Conservation (phyloP, 1,284 basidiomycete genomes). For the Fomitopsis betulina region DNA sequence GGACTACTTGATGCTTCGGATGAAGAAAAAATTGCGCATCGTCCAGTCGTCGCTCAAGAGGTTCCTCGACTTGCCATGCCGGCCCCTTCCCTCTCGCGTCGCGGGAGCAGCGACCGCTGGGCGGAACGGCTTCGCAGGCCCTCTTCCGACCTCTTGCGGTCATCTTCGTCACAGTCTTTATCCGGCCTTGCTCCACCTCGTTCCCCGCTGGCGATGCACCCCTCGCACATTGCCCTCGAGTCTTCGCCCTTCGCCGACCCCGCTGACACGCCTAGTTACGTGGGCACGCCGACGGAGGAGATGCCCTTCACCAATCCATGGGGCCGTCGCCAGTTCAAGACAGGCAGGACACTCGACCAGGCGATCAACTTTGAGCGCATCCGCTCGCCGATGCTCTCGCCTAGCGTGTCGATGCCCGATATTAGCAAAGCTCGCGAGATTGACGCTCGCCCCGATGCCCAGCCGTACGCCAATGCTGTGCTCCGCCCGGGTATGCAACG, state of each 20-base stretch:
- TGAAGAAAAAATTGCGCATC: slow-evolving; percentile 1
- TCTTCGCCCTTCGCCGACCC: not conserved
- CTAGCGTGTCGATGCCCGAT: not conserved
- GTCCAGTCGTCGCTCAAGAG: not conserved
- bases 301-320: not conserved
- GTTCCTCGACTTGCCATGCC: not conserved
- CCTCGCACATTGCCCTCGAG: not conserved
- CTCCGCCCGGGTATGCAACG: not conserved
- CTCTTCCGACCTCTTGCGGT: not conserved
- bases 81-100: not conserved
- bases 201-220: not conserved
- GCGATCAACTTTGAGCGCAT: slow-evolving; percentile 10
- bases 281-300: not conserved
- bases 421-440: not conserved
- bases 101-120: not conserved
- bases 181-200: not conserved
- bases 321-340: not conserved
- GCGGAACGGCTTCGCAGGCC: slow-evolving; percentile 4
- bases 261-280: not conserved
- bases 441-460: not conserved
- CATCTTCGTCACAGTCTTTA: not conserved
- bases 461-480: not conserved
- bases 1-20: not conserved
- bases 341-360: slow-evolving; percentile 2
- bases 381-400: not conserved